A percentile compares a stretch with the other conserved stretches of the same genome.
These are phyloP conservation scores for Isatis tinctoria DNA, from an alignment of 345 rosid genomes.

Conservation along the genomic window DNA sequence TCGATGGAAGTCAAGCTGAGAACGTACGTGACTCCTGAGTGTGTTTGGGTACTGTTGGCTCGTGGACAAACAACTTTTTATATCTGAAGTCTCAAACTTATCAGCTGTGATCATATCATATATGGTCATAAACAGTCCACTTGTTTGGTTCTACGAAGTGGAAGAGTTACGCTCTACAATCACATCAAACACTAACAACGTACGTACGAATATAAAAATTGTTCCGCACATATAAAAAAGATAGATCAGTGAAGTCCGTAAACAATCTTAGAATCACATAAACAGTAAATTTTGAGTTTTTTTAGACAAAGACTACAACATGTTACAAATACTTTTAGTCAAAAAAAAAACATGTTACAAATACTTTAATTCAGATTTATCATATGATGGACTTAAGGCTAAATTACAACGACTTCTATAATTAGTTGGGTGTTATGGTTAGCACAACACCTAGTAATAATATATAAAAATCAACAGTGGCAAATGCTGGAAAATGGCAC, in stretches of 20 bases:
- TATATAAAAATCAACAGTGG: too few relatives aligned
- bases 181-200: background rate
- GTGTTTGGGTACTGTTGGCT: conserved; percentile 11
- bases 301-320: background rate
- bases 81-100: conserved; percentile 1
- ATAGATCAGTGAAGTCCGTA: background rate
- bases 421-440: background rate
- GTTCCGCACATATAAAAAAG: background rate
- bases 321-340: background rate
- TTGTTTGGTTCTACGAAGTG: background rate
- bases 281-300: background rate
- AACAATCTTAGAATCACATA: background rate
- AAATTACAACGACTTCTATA: too few relatives aligned
- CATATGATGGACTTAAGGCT: background rate
- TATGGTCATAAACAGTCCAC: background rate
- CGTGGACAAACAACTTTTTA: background rate
- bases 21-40: conserved; percentile 2
- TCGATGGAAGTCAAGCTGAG: conserved; percentile 17
- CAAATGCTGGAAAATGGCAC: background rate
- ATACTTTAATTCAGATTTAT: background rate
- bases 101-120: background rate
- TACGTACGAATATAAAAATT: background rate
- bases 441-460: background rate
- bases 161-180: background rate
- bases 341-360: background rate